Percentiles rank a stretch among this genome's conserved stretches.
Evolutionary conservation across 208 protist genomes (phyloP).

Genomic region (Polymyxa betae): DNA sequence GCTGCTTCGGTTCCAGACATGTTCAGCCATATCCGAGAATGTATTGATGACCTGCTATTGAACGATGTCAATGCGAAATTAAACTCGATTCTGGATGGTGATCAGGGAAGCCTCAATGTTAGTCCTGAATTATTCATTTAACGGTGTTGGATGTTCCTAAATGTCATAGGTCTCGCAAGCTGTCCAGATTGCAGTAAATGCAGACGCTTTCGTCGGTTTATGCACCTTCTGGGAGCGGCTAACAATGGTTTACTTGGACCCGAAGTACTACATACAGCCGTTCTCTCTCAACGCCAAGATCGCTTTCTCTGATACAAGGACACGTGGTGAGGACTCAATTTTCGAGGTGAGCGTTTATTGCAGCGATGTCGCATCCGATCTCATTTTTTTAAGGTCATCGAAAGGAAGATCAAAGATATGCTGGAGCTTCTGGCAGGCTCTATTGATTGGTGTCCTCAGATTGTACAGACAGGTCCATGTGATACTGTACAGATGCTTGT

Average conservation of each 20-base stretch:
- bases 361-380: too few species aligned
- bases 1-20: neutral
- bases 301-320: neutral
- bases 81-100: neutral
- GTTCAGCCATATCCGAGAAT: neutral
- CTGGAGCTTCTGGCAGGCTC: neutral
- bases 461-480: neutral
- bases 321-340: neutral
- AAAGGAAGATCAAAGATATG: slow-evolving; percentile 4
- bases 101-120: too few species aligned
- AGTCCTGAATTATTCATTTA: too few species aligned
- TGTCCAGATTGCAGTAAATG: neutral
- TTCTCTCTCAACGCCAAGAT: neutral
- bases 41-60: neutral
- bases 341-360: too few species aligned
- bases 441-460: neutral
- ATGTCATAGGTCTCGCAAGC: neutral
- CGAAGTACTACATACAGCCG: neutral
- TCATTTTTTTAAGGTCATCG: too few species aligned
- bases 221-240: neutral
- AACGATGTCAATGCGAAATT: neutral
- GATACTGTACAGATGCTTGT: slow-evolving; percentile 4
- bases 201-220: neutral
- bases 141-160: too few species aligned
- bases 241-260: neutral